Conservation (phyloP, 2,329 filamentous ascomycete genomes). For the Colletotrichum incanum region DNA sequence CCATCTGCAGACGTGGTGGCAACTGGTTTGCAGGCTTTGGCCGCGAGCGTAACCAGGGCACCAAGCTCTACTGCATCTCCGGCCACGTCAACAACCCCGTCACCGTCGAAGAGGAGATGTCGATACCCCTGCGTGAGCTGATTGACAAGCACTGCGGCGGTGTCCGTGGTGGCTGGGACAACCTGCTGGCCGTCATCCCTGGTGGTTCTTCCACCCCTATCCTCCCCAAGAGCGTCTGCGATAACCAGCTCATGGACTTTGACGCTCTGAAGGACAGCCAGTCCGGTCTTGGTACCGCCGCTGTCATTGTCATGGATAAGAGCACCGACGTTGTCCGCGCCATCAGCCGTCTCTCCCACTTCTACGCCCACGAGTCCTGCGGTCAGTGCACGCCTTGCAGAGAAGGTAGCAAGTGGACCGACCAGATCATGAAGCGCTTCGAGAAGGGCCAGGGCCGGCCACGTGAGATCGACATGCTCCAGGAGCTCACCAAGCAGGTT, state of each 20-base stretch:
- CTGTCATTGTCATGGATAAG: constrained; percentile 99
- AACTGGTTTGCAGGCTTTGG: constrained; percentile 96
- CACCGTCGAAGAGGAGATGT: constrained; percentile 99
- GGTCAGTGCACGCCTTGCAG: constrained; percentile 99
- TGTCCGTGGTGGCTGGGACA: constrained; percentile 97
- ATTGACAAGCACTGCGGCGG: constrained; percentile 99
- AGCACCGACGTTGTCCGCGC: constrained; percentile 95
- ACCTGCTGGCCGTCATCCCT: constrained; percentile 94
- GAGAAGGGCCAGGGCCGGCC: constrained; percentile 90
- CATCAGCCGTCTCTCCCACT: constrained; percentile 92
- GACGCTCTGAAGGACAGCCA: constrained; percentile 98
- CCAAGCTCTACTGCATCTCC: constrained; percentile 98
- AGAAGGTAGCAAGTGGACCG: constrained; percentile 98
- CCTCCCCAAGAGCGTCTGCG: constrained; percentile 89
- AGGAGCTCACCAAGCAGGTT: constrained; percentile 99
- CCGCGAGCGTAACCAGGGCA: constrained; percentile 95
- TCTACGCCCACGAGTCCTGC: constrained; percentile 98
- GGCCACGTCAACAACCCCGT: constrained; percentile 99
- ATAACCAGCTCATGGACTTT: constrained; percentile 99
- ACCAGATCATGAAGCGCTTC: constrained; percentile 98
- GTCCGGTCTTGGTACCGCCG: constrained; percentile 95
- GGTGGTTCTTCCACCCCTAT: constrained; percentile 98
- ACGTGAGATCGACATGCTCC: constrained; percentile 98
- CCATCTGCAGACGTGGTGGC: constrained; percentile 92
- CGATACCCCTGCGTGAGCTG: constrained; percentile 93